These are phyloP conservation scores for Ceratobasidium sp. DNA, from an alignment of 1,284 basidiomycete species.

Conservation along the genomic window DNA sequence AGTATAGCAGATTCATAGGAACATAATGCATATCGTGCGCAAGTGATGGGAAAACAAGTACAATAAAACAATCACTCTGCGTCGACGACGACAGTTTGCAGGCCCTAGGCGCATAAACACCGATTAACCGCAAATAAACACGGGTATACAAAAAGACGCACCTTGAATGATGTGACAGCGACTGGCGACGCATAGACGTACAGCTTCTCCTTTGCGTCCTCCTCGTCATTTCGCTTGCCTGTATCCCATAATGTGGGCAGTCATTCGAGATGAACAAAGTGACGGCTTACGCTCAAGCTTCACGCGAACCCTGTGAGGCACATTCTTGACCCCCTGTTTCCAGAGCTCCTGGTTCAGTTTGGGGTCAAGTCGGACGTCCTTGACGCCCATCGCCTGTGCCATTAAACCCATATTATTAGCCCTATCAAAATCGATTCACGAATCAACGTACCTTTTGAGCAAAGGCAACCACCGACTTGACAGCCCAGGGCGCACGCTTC, in stretches of 20 bases:
- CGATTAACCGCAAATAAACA: not conserved
- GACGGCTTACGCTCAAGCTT: slow-evolving; percentile 89
- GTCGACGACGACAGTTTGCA: slow-evolving; percentile 85
- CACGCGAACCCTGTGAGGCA: slow-evolving; percentile 89
- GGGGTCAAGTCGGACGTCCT: slow-evolving; percentile 92
- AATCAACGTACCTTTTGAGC: slow-evolving; percentile 71
- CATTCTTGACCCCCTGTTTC: slow-evolving; percentile 89
- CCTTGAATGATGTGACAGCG: slow-evolving; percentile 87
- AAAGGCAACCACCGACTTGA: slow-evolving; percentile 92
- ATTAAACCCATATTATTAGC: not conserved
- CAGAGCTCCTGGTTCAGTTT: slow-evolving; percentile 94
- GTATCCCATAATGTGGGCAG: slow-evolving; percentile 31
- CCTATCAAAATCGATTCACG: not conserved
- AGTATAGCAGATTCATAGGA: slow-evolving; percentile 32
- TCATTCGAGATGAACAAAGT: slow-evolving; percentile 16
- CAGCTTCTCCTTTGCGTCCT: slow-evolving; percentile 97
- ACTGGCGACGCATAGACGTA: slow-evolving; percentile 91
- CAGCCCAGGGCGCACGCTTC: slow-evolving; percentile 92
- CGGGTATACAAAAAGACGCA: slow-evolving; percentile 56
- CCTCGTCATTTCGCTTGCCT: slow-evolving; percentile 94
- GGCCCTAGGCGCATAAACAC: slow-evolving; percentile 66
- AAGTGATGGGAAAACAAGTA: slow-evolving; percentile 33
- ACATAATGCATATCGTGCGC: slow-evolving; percentile 44
- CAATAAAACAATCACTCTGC: slow-evolving; percentile 61
- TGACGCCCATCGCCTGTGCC: slow-evolving; percentile 82